Base-by-base conservation (phyloP, 2,329 filamentous ascomycete genomes). In the Fusarium keratoplasticum region DNA sequence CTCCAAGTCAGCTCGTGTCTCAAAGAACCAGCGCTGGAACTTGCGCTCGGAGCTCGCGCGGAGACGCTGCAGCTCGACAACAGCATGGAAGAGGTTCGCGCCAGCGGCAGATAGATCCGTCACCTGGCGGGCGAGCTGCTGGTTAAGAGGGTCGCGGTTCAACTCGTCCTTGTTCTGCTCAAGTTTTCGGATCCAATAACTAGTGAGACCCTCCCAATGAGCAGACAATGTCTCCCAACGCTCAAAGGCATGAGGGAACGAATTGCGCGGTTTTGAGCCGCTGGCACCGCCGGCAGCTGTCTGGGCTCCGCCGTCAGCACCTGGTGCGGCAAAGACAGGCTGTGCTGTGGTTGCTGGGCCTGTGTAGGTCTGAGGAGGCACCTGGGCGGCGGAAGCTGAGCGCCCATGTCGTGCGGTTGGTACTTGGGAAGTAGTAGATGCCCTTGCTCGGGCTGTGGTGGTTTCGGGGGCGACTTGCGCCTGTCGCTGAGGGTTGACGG, bases 11-110 rank as follows among this genome's bases (percentile, higher is more conserved):
- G 92, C 89, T 61, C 95, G 89, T 9, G 95, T 98, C 81, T 99
- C 96, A 77, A 97, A 98, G 84, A 98, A 98, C 96, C 96, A 99
- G 60, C 96, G 90, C 83, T 99, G 96, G 78, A 99, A 99, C 81
- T 98, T 98, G 73, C 96, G 92, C 83, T 99, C 96, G 0, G 96
- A 98, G 65, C 95, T 98, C 40, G 96, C 96, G 50, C 96, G 93
- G 29, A 99, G 87, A 33, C 96, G 92, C 82, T 99, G 96, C 54
- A 99, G 86, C 83, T 99, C 96, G 5, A 99, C 96, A 0, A 99
- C 95, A 11, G 96, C 96, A 81, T 99, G 96, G 82, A 99, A 99
- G 0, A 99, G 87, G 77, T 99, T 99, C 6, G 96, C 96, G 14
- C 96, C 96, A 1, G 96, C 96, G 9, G 96, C 96, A 29, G 96